Evolutionary conservation across 768 basidiomycete genomes (phyloP), one percentile per base, ranked within the genome.

Genomic region (Suillus fuscotomentosus): DNA sequence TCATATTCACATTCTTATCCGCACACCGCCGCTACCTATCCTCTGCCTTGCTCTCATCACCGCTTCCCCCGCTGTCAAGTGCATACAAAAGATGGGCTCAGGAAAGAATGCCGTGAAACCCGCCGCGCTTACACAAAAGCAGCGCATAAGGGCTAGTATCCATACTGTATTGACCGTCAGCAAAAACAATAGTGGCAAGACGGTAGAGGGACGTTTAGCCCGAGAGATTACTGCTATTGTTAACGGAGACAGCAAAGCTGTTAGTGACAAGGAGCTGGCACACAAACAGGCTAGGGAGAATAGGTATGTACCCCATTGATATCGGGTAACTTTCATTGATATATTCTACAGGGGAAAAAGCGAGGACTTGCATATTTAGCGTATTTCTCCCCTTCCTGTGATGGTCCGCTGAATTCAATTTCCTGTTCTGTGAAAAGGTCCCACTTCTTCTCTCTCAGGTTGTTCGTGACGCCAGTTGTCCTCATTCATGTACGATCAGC

Each of bases 1-100:
- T 20, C 81, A 88, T 70, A 84, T 96, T 47, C 89, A 90, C 73
- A 82, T 87, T 11, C 79, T 90, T 64, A 96, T 94, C 17, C 83
- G 88, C 61, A 84, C 87, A 7, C 86, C 88, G n/a, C 91, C 95
- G 0, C 79, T 94, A 41, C 92, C 92, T 20, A 85, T 97, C 67
- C 78, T 97, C 5, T 87, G 88, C 42, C 75, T 88, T 70, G 95
- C 95, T 0, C 78, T 97, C 60, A 71, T 83, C 27, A 71, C 82
- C 3, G 88, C 86, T 2, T 83, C 92, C 4, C 96, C 96, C 1
- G 85, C 88, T 1, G 86, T 96, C 34, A 82, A 87, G 31, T 80
- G 80, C 55, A 71, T 86, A 65, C 85, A 82, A 36, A 83, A 86
- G 68, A 85, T 85, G 61, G 80, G 81, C 55, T 86, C 86, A 3